Conservation (phyloP, 164 flowering plant genomes). For the Stephania yunnanensis region DNA sequence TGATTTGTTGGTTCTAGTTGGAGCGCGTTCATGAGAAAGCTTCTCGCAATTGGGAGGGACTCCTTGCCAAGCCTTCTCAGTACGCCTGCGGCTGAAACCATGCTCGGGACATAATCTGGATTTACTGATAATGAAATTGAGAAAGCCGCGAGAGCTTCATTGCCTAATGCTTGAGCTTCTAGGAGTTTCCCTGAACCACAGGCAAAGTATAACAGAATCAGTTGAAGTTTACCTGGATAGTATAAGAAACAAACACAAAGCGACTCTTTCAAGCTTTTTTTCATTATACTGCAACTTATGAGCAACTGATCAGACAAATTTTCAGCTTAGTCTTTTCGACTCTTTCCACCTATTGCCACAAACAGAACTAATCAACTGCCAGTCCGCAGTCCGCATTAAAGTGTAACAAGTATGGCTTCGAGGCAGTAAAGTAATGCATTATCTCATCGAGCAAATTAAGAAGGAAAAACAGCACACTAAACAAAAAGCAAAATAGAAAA, state of each 20-base stretch:
- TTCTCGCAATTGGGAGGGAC: slow-evolving; percentile 62
- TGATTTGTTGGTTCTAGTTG: slow-evolving; percentile 78
- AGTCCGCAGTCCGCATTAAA: not conserved
- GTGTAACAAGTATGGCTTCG: not conserved
- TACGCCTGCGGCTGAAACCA: slow-evolving; percentile 70
- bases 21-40: slow-evolving; percentile 76
- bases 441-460: not conserved
- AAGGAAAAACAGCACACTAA: not conserved
- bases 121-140: slow-evolving; percentile 68
- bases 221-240: not conserved
- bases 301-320: too few species aligned
- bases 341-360: not conserved
- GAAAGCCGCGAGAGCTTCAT: slow-evolving; percentile 79
- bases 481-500: not conserved
- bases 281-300: too few species aligned
- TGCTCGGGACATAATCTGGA: slow-evolving; percentile 74
- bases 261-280: too few species aligned
- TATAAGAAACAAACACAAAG: not conserved
- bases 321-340: too few species aligned
- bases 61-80: slow-evolving; percentile 44
- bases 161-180: slow-evolving; percentile 51
- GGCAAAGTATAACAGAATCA: not conserved
- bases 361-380: not conserved
- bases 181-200: slow-evolving; percentile 43
- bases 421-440: not conserved